A percentile compares a stretch with the other conserved stretches of the same genome.
These are phyloP conservation scores for Theileria equi DNA, from an alignment of 169 alveolate genomes.

Conservation along the genomic window DNA sequence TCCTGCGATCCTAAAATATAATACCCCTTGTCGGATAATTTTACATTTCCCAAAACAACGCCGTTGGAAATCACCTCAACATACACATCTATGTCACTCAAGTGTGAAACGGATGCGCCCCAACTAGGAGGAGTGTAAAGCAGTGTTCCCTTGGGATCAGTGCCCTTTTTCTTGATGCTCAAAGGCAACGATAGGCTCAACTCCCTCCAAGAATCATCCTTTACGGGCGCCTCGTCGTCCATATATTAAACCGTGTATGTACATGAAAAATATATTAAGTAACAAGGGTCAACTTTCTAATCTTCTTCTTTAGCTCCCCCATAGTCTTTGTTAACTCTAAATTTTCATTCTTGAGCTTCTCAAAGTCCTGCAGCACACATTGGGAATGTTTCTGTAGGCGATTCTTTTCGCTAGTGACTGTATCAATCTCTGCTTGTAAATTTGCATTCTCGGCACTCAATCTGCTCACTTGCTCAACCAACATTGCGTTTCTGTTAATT, in stretches of 20 bases:
- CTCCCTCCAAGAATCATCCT: slow-evolving; percentile 8
- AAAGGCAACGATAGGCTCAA: slow-evolving; percentile 27
- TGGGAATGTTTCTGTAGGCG: slow-evolving; percentile 56
- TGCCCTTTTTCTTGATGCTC: neutral
- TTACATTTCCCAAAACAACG: slow-evolving; percentile 23
- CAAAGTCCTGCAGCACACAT: slow-evolving; percentile 51
- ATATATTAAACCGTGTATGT: neutral
- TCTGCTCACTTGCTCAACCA: slow-evolving; percentile 35
- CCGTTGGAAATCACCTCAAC: slow-evolving; percentile 40
- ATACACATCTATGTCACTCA: slow-evolving; percentile 18
- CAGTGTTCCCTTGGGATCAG: slow-evolving; percentile 14
- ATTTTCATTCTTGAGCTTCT: slow-evolving; percentile 44
- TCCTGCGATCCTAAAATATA: slow-evolving; percentile 60
- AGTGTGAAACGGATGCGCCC: slow-evolving; percentile 27
- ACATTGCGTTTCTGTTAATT: slow-evolving; percentile 55
- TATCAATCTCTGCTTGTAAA: slow-evolving; percentile 25
- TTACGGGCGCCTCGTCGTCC: neutral
- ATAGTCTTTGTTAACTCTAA: slow-evolving; percentile 23
- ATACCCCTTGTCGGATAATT: slow-evolving; percentile 18
- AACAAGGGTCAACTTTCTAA: slow-evolving; percentile 40
- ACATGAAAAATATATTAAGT: neutral
- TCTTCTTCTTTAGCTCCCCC: slow-evolving; percentile 46
- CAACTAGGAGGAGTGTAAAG: slow-evolving; percentile 50
- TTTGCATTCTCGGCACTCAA: slow-evolving; percentile 29
- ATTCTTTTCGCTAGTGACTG: slow-evolving; percentile 46